Evolutionary conservation across 2,329 filamentous ascomycete genomes (phyloP).

Genomic region (Juglanconis oblonga): DNA sequence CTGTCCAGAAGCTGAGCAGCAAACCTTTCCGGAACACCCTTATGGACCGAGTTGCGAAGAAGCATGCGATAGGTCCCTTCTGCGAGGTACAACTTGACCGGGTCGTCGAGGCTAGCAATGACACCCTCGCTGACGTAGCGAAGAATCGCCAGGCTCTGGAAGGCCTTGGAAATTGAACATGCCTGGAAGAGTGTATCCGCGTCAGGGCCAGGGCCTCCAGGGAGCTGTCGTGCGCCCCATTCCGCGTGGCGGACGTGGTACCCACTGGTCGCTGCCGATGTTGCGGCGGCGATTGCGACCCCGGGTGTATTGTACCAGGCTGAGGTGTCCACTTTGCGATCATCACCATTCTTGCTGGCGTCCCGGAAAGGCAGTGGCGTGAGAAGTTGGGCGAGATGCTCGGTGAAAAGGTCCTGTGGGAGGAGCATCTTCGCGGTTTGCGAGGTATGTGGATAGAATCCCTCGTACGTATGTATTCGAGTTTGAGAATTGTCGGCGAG

Average conservation of each 20-base stretch:
- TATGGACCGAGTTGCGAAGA: conserved; percentile 2
- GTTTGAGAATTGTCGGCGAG: too few species aligned
- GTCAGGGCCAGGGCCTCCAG: background rate
- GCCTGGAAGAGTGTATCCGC: conserved; percentile 13
- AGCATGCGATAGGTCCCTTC: conserved; percentile 1
- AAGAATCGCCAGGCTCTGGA: conserved; percentile 13
- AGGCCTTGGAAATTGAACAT: conserved; percentile 13
- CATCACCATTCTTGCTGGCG: background rate
- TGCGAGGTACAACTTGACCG: conserved; percentile 4
- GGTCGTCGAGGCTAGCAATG: conserved; percentile 6
- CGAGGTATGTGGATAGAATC: too few species aligned
- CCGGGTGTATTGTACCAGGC: conserved; percentile 13
- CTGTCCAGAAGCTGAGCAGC: conserved; percentile 7
- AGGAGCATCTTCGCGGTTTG: conserved; percentile 1
- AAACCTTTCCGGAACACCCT: conserved; percentile 4
- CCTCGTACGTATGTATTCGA: too few species aligned
- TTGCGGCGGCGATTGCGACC: conserved; percentile 5
- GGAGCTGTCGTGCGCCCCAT: conserved; percentile 7
- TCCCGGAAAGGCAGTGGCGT: conserved; percentile 1
- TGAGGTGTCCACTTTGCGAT: background rate
- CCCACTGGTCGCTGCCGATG: background rate
- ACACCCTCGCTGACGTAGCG: conserved; percentile 10
- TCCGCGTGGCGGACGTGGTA: background rate
- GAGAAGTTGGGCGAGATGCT: conserved; percentile 3
- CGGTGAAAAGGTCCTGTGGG: background rate